A percentile compares a stretch with the other conserved stretches of the same genome.
These are phyloP conservation scores for Astragalus membranaceus DNA, from an alignment of 306 rosid species.

Conservation along the genomic window DNA sequence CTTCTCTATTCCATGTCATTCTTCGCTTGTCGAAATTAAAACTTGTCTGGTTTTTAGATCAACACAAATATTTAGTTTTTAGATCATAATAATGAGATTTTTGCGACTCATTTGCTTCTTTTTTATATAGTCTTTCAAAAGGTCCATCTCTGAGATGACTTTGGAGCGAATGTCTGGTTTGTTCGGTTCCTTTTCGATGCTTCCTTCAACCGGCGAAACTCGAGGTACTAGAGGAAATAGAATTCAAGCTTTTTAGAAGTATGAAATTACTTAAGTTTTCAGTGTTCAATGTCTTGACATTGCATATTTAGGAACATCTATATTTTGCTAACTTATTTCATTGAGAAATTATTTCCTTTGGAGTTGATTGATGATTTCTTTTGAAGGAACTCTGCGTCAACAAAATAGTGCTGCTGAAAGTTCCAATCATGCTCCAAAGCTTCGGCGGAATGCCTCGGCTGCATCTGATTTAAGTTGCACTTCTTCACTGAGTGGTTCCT, in stretches of 20 bases:
- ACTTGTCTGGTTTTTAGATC: not conserved
- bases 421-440: constrained; percentile 31
- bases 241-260: not conserved
- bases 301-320: too few relatives aligned
- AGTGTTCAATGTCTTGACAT: too few relatives aligned
- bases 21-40: not conserved
- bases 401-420: constrained; percentile 38
- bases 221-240: constrained; percentile 43
- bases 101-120: constrained; percentile 25
- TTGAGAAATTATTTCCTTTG: not conserved
- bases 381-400: constrained; percentile 39
- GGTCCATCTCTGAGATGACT: constrained; percentile 71
- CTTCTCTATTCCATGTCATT: not conserved
- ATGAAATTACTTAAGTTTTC: too few relatives aligned
- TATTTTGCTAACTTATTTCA: not conserved
- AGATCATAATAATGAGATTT: not conserved
- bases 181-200: constrained; percentile 58
- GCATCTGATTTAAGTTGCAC: constrained; percentile 60
- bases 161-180: constrained; percentile 57
- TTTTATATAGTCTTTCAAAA: constrained; percentile 46
- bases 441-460: constrained; percentile 55
- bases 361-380: constrained; percentile 9
- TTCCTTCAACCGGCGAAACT: constrained; percentile 49
- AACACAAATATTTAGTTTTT: not conserved
- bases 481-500: constrained; percentile 38